Base-by-base conservation (phyloP, 768 basidiomycete genomes). In the Tylopilus plumbeoviolaceoides region DNA sequence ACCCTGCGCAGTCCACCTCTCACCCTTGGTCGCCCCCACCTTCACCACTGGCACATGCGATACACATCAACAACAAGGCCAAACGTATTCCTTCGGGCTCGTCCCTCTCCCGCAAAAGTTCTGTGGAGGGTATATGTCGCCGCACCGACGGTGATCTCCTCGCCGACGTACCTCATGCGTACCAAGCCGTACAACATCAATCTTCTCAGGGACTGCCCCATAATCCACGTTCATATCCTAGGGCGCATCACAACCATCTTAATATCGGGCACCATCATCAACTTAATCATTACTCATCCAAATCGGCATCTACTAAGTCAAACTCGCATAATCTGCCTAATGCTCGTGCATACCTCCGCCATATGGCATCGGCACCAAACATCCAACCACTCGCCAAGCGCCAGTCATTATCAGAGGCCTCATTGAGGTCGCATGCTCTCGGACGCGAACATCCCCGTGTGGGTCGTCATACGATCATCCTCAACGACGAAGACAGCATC, bases 301-400 rank as follows among this genome's bases (percentile, higher is more conserved):
- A 63, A 42, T 44, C 61, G 33, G 36, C 57, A 39, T 44, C 50
- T 39, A 51, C 48, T 52, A 67, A 62, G 53, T 50, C 53, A 51
- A 59, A 67, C 54, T 54, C 56, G 21, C 76, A 78, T 23, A 79
- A 80, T 54, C 56, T 55, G 21, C 76, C 79, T 23, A 79, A 80
- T 47, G 85, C 87, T 4, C 78, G 79, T 5, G 80, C 82, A 6
- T 84, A 88, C 62, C 78, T 91, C 11, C 81, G 87, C 30, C 87
- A 89, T 64, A 88, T 91, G 75, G 80, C 80, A 1, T 89, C 88
- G 21, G 71, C 77, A 21, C 77, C 77, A 28, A 73, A 74, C 54
- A 76, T 79, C 28, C 67, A 70, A 18, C 70, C 68, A 15, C 60
- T 71, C 38, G 54, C 45, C 18, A 71, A 70, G 44, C 72, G 65